A percentile compares a stretch with the other conserved stretches of the same genome.
These are phyloP conservation scores for Citrus sp. DNA, from an alignment of 345 rosid genomes.

Conservation along the genomic window DNA sequence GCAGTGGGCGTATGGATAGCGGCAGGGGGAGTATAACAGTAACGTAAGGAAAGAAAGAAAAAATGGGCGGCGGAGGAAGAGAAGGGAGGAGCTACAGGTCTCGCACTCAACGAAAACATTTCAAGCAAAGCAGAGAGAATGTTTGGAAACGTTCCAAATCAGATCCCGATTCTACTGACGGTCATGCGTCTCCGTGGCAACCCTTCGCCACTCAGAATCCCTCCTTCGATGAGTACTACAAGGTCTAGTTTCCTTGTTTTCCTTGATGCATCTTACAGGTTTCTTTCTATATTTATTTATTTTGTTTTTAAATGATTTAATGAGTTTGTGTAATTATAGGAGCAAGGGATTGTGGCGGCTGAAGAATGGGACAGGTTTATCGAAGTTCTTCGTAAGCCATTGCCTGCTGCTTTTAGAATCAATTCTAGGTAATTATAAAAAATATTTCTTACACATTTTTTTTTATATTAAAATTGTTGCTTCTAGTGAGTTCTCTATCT, in stretches of 20 bases:
- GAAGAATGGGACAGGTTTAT: conserved; percentile 85
- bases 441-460: no score
- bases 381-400: conserved; percentile 69
- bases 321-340: conserved; percentile 35
- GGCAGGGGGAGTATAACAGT: not conserved
- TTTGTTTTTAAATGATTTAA: not conserved
- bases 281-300: not conserved
- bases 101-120: conserved; percentile 61
- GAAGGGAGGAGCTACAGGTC: conserved; percentile 62
- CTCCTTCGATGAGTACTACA: conserved; percentile 84
- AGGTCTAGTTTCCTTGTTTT: conserved; percentile 33
- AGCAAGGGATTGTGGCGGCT: conserved; percentile 66
- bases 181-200: conserved; percentile 41
- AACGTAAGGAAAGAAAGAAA: not conserved
- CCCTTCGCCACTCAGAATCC: conserved; percentile 62
- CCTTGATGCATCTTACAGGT: not conserved
- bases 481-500: not conserved
- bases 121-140: conserved; percentile 64
- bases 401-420: conserved; percentile 97
- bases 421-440: conserved; percentile 54
- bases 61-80: conserved; percentile 43
- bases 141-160: conserved; percentile 59
- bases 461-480: not conserved
- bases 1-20: not conserved
- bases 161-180: conserved; percentile 35